Percentiles rank a stretch among this genome's conserved stretches.
phyloP scores from a whole-genome alignment of 495 filamentous ascomycete genomes.

The Lepraria neglecta region DNA sequence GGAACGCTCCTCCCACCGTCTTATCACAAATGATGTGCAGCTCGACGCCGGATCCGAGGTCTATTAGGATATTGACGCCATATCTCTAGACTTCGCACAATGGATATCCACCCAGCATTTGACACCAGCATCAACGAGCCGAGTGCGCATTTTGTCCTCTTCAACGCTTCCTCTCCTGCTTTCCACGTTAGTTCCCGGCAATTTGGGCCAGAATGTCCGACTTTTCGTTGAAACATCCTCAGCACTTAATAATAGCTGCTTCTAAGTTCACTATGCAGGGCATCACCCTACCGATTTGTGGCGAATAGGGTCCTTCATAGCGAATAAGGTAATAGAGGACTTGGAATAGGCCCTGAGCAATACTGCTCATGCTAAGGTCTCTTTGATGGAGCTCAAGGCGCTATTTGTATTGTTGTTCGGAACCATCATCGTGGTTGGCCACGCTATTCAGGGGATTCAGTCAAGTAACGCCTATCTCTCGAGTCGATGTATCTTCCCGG shows the following conservation, averaged over 20 bases:
- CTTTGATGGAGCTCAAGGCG: slow-evolving; percentile 4
- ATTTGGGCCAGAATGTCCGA: not conserved
- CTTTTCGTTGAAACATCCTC: slow-evolving; percentile 6
- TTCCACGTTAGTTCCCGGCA: not conserved
- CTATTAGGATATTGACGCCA: not conserved
- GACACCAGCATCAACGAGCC: slow-evolving; percentile 1
- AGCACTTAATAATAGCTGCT: not conserved
- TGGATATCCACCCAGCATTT: slow-evolving; percentile 8
- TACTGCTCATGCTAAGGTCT: not conserved
- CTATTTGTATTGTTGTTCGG: slow-evolving; percentile 2
- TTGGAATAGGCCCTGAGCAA: not conserved
- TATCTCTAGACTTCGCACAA: not conserved
- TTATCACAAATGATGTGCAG: not conserved
- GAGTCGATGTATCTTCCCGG: not conserved
- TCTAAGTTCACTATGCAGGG: not conserved
- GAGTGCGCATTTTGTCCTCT: slow-evolving; percentile 7
- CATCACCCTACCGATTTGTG: not conserved
- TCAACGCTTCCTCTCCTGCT: slow-evolving; percentile 1
- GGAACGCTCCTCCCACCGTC: not conserved
- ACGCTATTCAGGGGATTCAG: not conserved
- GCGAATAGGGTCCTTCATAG: slow-evolving; percentile 1
- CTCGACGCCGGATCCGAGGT: too few relatives aligned
- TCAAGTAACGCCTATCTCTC: not conserved
- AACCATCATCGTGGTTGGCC: slow-evolving; percentile 9
- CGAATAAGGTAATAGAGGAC: slow-evolving; percentile 1